Evolutionary conservation across 768 basidiomycete genomes (phyloP).

Genomic region (Leccinum truebloodii): DNA sequence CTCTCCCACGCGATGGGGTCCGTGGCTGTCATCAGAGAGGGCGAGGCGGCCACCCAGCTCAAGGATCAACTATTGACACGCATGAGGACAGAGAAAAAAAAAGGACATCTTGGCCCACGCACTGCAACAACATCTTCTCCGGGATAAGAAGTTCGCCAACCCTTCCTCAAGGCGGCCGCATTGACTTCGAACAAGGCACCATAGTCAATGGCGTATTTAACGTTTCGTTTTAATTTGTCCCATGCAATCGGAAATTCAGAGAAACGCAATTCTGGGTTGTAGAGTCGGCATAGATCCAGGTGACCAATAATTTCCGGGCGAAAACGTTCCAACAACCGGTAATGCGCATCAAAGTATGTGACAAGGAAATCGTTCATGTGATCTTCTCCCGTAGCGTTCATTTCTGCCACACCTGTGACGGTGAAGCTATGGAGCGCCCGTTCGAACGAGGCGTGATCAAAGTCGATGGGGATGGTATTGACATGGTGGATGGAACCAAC

Average conservation of each 20-base stretch:
- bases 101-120: slow-evolving; percentile 31
- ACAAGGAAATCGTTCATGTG: slow-evolving; percentile 51
- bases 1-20: slow-evolving; percentile 81
- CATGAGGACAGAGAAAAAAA: slow-evolving; percentile 14
- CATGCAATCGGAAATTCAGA: slow-evolving; percentile 58
- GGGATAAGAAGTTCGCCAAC: slow-evolving; percentile 86
- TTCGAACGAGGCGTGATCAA: slow-evolving; percentile 73
- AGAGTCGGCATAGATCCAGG: slow-evolving; percentile 89
- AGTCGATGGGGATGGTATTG: slow-evolving; percentile 86
- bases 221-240: slow-evolving; percentile 71
- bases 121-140: slow-evolving; percentile 76
- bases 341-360: slow-evolving; percentile 87
- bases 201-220: slow-evolving; percentile 69
- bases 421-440: slow-evolving; percentile 51
- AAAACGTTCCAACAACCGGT: slow-evolving; percentile 63
- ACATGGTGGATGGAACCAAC: slow-evolving; percentile 96
- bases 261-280: slow-evolving; percentile 62
- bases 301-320: slow-evolving; percentile 92
- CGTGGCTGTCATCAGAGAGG: slow-evolving; percentile 96
- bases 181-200: slow-evolving; percentile 94
- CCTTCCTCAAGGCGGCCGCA: slow-evolving; percentile 89
- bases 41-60: slow-evolving; percentile 69
- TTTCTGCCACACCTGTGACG: slow-evolving; percentile 31
- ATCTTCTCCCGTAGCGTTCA: slow-evolving; percentile 24
- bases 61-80: slow-evolving; percentile 61